Base-by-base conservation (phyloP, 2,329 filamentous ascomycete genomes). In the Westerdykella ornata region DNA sequence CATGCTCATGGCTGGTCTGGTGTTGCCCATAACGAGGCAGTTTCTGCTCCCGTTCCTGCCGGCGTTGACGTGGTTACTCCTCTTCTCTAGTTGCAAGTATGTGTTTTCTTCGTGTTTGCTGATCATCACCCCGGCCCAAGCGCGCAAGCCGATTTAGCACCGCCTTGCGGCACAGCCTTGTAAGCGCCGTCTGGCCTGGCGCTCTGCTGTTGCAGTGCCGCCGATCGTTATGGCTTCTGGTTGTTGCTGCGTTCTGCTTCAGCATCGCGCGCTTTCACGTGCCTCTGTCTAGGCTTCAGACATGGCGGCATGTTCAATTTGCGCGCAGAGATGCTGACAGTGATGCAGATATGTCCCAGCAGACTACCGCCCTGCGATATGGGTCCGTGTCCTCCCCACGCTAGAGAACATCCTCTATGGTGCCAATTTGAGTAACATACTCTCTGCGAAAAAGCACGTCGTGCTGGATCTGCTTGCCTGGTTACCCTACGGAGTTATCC, bases 341-440 rank as follows among this genome's bases (percentile, higher is more conserved):
- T 6, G 35, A 14, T 44, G 9, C 59, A 94, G 88, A 60, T 96
- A 94, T 70, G 89, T 96, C 54, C 85, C 88, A 29, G 78, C 81
- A 53, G 85, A 90, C 60, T 92, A 88, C 71, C 82, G 90, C 53
- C 89, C 89, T 45, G 84, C 88, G 48, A 96, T 96, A 57, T 95
- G 88, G 86, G 90, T 96, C 52, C 88, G 89, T 59, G 88, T 97
- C 19, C 77, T 97, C 28, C 90, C 90, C 4, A 88, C 90, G 14
- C 78, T 97, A 49, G 90, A 97, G 70, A 96, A 97, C 67, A 92
- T 97, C 48, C 76, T 97, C 26, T 97, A 96, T 63, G 90, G 90
- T 54, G 88, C 89, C 48, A 96, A 96, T 68, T 76, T 96, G 43
- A 94, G 88, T 71, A 96, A 95, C 67, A 94, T 96, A 58, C 78